phyloP scores from a whole-genome alignment of 495 filamentous ascomycete genomes.

The Xylaria intraflava region DNA sequence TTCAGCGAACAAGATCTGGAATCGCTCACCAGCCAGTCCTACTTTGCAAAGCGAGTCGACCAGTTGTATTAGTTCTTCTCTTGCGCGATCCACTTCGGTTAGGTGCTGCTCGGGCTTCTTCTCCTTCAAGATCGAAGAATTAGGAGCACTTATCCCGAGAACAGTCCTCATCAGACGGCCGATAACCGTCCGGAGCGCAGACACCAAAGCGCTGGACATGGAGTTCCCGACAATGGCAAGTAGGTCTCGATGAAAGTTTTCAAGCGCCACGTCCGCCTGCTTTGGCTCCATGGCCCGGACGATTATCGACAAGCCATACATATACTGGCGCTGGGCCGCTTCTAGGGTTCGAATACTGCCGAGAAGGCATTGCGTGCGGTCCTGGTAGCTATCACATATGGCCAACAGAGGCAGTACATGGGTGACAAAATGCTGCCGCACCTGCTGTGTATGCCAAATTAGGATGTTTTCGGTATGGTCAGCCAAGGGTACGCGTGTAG shows the following conservation, averaged over 20 bases:
- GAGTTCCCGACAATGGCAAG: constrained; percentile 62
- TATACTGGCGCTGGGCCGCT: constrained; percentile 43
- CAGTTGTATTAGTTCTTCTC: constrained; percentile 49
- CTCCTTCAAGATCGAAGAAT: constrained; percentile 4
- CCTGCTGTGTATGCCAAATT: constrained; percentile 47
- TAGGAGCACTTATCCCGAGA: constrained; percentile 44
- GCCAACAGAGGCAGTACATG: constrained; percentile 44
- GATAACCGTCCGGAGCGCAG: constrained; percentile 48
- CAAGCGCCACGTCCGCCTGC: constrained; percentile 31
- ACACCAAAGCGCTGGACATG: constrained; percentile 47
- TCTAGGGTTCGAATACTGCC: constrained; percentile 44
- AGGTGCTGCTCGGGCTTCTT: constrained; percentile 9
- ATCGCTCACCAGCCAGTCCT: constrained; percentile 66
- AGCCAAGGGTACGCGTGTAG: constrained; percentile 34
- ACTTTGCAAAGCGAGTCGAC: constrained; percentile 59
- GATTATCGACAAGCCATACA: constrained; percentile 41
- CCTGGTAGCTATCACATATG: constrained; percentile 31
- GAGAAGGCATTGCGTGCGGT: constrained; percentile 37
- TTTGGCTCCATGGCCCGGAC: constrained; percentile 30
- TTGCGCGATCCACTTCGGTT: constrained; percentile 25
- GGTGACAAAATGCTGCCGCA: constrained; percentile 43
- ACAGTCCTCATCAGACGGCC: constrained; percentile 47
- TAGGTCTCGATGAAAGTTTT: constrained; percentile 53
- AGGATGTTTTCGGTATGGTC: constrained; percentile 43
- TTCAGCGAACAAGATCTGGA: constrained; percentile 68